Percentiles rank a stretch among this genome's conserved stretches.
These are phyloP conservation scores for Coprinopsis sp. DNA, from an alignment of 768 basidiomycete species.

Conservation along the genomic window DNA sequence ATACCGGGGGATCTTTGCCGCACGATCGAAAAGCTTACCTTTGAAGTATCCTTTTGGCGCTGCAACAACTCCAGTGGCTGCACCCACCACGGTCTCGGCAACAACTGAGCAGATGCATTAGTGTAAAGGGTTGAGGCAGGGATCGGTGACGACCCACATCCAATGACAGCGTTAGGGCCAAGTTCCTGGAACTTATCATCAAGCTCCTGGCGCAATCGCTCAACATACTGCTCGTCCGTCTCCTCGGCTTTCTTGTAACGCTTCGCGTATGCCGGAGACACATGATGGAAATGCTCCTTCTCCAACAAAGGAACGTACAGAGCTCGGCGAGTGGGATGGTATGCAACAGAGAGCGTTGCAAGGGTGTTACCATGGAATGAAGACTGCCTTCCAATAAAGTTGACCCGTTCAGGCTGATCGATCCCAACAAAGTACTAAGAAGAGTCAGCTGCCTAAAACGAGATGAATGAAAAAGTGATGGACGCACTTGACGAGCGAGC, in stretches of 20 bases:
- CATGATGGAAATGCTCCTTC: conserved; percentile 69
- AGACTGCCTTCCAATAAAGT: conserved; percentile 74
- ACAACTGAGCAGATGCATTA: conserved; percentile 44
- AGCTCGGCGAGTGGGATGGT: conserved; percentile 61
- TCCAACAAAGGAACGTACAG: conserved; percentile 68
- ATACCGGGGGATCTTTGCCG: too few relatives aligned
- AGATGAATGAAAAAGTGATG: background rate
- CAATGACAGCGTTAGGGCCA: conserved; percentile 78
- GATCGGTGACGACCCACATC: conserved; percentile 46
- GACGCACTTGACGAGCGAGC: conserved; percentile 64
- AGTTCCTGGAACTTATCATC: conserved; percentile 82
- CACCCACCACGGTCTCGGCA: conserved; percentile 85
- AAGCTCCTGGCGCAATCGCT: conserved; percentile 71
- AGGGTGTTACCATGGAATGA: conserved; percentile 88
- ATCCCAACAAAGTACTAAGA: conserved; percentile 65
- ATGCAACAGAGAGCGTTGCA: conserved; percentile 60
- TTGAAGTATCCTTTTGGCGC: conserved; percentile 84
- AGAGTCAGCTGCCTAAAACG: conserved; percentile 2
- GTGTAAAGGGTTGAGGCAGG: background rate
- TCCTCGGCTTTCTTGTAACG: conserved; percentile 71
- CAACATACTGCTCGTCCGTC: conserved; percentile 75
- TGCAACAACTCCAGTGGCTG: conserved; percentile 70
- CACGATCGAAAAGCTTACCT: conserved; percentile 23
- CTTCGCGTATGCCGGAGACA: conserved; percentile 81
- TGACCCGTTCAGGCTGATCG: conserved; percentile 62